A percentile compares a stretch with the other conserved stretches of the same genome.
Conservation (phyloP, 139 green algal species). For the Deuterostichococcus epilithicus region DNA sequence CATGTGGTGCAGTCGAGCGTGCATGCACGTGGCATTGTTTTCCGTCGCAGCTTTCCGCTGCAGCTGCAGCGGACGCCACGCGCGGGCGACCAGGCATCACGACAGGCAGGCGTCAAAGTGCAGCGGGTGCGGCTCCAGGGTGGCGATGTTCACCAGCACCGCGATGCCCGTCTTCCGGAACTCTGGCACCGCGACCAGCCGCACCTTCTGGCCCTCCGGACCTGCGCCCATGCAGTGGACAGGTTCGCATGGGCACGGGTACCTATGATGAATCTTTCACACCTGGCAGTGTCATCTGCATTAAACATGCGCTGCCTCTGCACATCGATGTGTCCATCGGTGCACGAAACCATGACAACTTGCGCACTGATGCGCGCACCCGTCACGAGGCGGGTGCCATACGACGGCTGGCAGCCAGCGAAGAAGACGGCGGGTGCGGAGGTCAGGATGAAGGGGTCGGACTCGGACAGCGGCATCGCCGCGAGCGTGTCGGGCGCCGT, state of each 20-base stretch:
- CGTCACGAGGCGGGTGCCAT: conserved; percentile 54
- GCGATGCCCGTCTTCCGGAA: conserved; percentile 65
- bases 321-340: no score
- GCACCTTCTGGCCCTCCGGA: conserved; percentile 37
- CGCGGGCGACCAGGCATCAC: neutral
- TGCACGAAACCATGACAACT: no score
- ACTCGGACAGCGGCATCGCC: conserved; percentile 83
- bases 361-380: conserved; percentile 4
- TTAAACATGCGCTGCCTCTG: no score
- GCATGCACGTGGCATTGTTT: no score
- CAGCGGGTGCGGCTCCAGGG: conserved; percentile 71
- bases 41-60: no score
- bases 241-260: neutral
- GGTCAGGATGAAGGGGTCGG: conserved; percentile 92
- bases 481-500: conserved; percentile 96
- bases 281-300: neutral
- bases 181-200: conserved; percentile 70
- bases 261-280: neutral
- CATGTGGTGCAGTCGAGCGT: no score
- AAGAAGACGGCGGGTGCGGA: conserved; percentile 90
- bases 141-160: conserved; percentile 85
- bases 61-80: no score
- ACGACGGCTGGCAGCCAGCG: conserved; percentile 83
- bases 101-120: conserved; percentile 47
- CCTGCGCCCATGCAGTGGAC: conserved; percentile 21